These are phyloP conservation scores for Abrus precatorius DNA, from an alignment of 306 rosid genomes.

Conservation along the genomic window DNA sequence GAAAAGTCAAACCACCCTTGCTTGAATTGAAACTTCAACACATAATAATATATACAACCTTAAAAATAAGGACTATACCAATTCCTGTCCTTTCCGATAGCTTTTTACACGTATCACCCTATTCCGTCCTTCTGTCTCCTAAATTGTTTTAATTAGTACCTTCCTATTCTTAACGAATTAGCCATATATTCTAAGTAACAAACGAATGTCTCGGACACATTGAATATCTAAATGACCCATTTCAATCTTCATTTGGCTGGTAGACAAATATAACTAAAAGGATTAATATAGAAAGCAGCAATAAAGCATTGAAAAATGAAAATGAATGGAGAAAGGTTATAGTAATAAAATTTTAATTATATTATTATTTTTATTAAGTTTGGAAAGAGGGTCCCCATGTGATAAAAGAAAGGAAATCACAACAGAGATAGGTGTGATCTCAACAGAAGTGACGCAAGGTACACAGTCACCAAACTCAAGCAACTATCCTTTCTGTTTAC, in stretches of 20 bases:
- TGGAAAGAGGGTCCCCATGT: conserved; percentile 55
- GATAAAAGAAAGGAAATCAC: conserved; percentile 51
- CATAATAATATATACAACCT: neutral
- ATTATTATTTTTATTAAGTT: conserved; percentile 39
- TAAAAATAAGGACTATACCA: conserved; percentile 42
- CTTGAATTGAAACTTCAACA: conserved; percentile 24
- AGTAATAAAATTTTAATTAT: conserved; percentile 22
- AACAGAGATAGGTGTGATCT: conserved; percentile 57
- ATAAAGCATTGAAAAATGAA: neutral
- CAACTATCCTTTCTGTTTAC: conserved; percentile 67
- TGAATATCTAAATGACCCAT: conserved; percentile 40
- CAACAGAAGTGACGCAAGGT: conserved; percentile 61
- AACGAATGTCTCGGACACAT: conserved; percentile 52
- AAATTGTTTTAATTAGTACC: conserved; percentile 43
- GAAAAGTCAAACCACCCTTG: conserved; percentile 37
- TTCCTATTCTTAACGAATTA: conserved; percentile 42
- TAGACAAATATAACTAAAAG: conserved; percentile 17
- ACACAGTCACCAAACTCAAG: conserved; percentile 62
- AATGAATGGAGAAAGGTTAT: neutral
- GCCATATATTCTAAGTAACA: conserved; percentile 43
- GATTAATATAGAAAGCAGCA: neutral
- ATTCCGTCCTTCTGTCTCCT: conserved; percentile 29
- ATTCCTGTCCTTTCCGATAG: conserved; percentile 41
- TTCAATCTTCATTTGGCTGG: conserved; percentile 31
- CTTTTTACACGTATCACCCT: conserved; percentile 19